Base-by-base conservation (phyloP, 805 yeast species). In the Candida ortonii region DNA sequence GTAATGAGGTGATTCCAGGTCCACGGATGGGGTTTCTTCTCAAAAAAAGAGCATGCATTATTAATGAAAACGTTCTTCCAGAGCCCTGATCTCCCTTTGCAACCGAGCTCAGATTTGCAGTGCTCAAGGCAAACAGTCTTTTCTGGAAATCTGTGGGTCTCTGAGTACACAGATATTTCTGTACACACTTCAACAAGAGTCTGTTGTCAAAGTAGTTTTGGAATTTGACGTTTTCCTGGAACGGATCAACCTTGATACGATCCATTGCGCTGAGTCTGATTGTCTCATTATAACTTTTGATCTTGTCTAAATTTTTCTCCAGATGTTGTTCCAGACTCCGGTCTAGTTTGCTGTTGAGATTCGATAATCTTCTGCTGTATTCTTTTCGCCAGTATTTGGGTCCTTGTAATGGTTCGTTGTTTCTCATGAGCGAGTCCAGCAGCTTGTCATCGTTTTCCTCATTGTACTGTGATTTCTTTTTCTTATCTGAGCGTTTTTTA, bases 11-110 rank as follows among this genome's bases (percentile, higher is more conserved):
- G 13, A 58, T 54, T 3, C 61, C 60, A 8, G 38, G 38, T 1
- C 57, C 58, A 23, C 57, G 44, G 4, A 41, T 42, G 1, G 32
- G 22, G 6, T 49, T 36, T 30, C 62, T 41, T 26, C 46, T 49
- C 5, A 47, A 27, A 17, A 43, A 39, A 23, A 62, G 38, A 2
- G 59, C 57, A 17, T 59, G 49, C 9, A 49, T 21, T 6, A 61
- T 24, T 10, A 60, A 13, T 1, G 59, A 43, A n/a, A 50, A 24
- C 1, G 62, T 47, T 22, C 45, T 47, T 10, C 68, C 68, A 13
- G 50, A 40, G 1, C 65, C 65, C 11, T 47, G 52, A 3, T 55
- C 52, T 4, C 56, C 57, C 16, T 56, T 51, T 1, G 62, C 56
- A 1, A 62, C 33, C 2, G 64, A 46, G 25, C 64, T 58, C 17